Evolutionary conservation across 805 yeast genomes (phyloP).

Genomic region (Cyberlindnera xylosilytica): DNA sequence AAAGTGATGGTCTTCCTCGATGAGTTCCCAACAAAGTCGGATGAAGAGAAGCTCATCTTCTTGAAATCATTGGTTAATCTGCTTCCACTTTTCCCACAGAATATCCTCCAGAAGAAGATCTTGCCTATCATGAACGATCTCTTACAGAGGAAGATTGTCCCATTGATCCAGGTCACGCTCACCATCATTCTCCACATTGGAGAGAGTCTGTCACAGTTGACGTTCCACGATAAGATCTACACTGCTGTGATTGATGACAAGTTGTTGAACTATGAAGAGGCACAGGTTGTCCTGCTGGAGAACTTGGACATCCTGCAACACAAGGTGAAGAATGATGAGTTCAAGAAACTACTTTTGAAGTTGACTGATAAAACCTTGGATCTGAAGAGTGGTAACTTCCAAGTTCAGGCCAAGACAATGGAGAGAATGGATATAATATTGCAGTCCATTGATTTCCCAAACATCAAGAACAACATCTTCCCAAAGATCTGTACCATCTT

Average conservation of each 20-base stretch:
- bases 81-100: constrained; percentile 54
- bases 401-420: constrained; percentile 54
- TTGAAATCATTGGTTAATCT: constrained; percentile 58
- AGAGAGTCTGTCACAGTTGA: constrained; percentile 61
- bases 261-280: constrained; percentile 36
- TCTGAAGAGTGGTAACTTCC: constrained; percentile 27
- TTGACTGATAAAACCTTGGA: constrained; percentile 35
- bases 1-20: constrained; percentile 80
- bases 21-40: constrained; percentile 71
- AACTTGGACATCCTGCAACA: constrained; percentile 45
- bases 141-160: constrained; percentile 39
- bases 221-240: constrained; percentile 58
- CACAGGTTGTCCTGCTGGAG: constrained; percentile 44
- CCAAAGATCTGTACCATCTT: constrained; percentile 72
- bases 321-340: constrained; percentile 44
- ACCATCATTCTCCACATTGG: constrained; percentile 63
- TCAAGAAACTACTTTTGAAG: constrained; percentile 45
- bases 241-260: constrained; percentile 27
- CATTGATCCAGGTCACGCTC: constrained; percentile 44
- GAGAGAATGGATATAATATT: constrained; percentile 38
- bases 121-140: constrained; percentile 63
- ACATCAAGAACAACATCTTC: constrained; percentile 70
- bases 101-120: constrained; percentile 49
- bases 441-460: constrained; percentile 57
- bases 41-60: constrained; percentile 64